A percentile compares a stretch with the other conserved stretches of the same genome.
Evolutionary conservation across 106 monocot species (phyloP).

Genomic region (Gastrodia elata): DNA sequence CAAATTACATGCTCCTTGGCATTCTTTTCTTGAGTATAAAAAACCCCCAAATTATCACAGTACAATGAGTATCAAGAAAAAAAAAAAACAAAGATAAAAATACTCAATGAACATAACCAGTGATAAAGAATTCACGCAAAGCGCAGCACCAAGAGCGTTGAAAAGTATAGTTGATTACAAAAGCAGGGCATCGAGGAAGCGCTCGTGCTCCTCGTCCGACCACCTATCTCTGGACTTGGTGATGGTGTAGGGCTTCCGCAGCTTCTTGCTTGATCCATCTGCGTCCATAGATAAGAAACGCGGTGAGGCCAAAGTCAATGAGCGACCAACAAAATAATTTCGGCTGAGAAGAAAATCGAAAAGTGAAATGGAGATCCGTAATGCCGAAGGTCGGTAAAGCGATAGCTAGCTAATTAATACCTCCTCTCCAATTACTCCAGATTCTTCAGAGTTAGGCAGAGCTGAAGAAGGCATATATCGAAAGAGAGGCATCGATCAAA

Average conservation of each 20-base stretch:
- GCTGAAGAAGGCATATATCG: neutral
- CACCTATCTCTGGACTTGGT: constrained; percentile 24
- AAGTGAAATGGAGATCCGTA: neutral
- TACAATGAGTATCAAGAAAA: neutral
- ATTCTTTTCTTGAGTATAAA: neutral
- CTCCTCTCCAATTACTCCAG: neutral
- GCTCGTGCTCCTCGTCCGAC: constrained; percentile 30
- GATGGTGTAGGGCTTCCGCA: constrained; percentile 25
- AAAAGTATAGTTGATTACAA: constrained; percentile 10
- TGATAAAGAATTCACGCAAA: neutral
- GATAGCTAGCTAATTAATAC: constrained; percentile 1
- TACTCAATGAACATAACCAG: neutral
- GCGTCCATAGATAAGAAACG: constrained; percentile 12
- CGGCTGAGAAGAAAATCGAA: neutral
- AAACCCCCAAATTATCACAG: neutral
- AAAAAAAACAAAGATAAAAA: neutral
- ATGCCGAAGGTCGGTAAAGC: neutral
- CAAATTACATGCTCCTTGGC: neutral
- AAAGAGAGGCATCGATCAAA: neutral
- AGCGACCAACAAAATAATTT: neutral
- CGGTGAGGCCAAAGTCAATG: constrained; percentile 4
- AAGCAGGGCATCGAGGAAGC: constrained; percentile 21
- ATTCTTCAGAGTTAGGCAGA: constrained; percentile 9
- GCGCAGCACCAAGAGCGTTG: neutral
- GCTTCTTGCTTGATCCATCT: constrained; percentile 20